A percentile compares a stretch with the other conserved stretches of the same genome.
phyloP scores from a whole-genome alignment of 805 yeast species.

The Metschnikowia bowlesiae region DNA sequence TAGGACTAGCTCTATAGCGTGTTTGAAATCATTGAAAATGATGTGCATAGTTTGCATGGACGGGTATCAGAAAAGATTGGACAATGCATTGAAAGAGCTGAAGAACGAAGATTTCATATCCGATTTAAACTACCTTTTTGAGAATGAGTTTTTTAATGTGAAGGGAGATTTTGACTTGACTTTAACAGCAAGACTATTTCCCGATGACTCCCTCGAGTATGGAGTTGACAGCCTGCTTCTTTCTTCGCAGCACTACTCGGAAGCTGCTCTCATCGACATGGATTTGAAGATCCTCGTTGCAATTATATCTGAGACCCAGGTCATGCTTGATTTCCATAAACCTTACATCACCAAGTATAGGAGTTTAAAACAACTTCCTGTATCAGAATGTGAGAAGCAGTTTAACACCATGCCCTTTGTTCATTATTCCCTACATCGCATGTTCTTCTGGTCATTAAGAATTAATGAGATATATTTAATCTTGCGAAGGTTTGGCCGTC shows the following conservation, averaged over 20 bases:
- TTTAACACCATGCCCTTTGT: slow-evolving; percentile 25
- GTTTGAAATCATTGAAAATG: slow-evolving; percentile 26
- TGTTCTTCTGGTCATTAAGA: slow-evolving; percentile 42
- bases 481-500: slow-evolving; percentile 45
- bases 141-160: slow-evolving; percentile 17
- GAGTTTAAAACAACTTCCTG: slow-evolving; percentile 11
- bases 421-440: slow-evolving; percentile 43
- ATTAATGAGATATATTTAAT: slow-evolving; percentile 48
- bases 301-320: slow-evolving; percentile 24
- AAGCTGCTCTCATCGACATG: slow-evolving; percentile 36
- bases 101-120: slow-evolving; percentile 14
- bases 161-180: slow-evolving; percentile 25
- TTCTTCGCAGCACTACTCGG: slow-evolving; percentile 15
- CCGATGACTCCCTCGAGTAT: slow-evolving; percentile 5
- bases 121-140: slow-evolving; percentile 21
- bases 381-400: slow-evolving; percentile 5
- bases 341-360: slow-evolving; percentile 9
- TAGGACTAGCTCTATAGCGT: slow-evolving; percentile 17
- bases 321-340: slow-evolving; percentile 24
- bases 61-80: slow-evolving; percentile 36
- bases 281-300: slow-evolving; percentile 32
- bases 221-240: slow-evolving; percentile 4
- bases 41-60: slow-evolving; percentile 27
- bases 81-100: slow-evolving; percentile 24
- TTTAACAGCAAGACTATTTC: slow-evolving; percentile 9